Evolutionary conservation across 2,329 filamentous ascomycete species (phyloP).

Genomic region (Aspergillus tanneri): DNA sequence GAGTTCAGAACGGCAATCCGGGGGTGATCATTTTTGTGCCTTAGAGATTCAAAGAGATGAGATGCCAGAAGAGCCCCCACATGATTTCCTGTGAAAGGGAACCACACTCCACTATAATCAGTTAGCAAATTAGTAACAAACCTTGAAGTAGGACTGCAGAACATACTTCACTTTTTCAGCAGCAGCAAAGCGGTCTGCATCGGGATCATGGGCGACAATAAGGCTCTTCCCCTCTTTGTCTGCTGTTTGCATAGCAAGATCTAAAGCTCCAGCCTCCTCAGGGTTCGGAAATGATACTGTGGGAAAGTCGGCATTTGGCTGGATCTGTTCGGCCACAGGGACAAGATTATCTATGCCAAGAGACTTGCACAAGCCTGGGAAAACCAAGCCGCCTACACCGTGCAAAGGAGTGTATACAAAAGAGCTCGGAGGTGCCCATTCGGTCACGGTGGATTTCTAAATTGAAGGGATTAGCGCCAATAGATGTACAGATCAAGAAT

Average conservation of each 20-base stretch:
- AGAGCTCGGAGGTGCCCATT: slow-evolving; percentile 28
- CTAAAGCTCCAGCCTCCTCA: slow-evolving; percentile 62
- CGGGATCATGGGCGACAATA: slow-evolving; percentile 64
- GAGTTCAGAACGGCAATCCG: slow-evolving; percentile 60
- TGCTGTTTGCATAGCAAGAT: slow-evolving; percentile 58
- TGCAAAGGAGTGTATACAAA: slow-evolving; percentile 48
- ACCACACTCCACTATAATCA: slow-evolving; percentile 51
- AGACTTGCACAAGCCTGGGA: slow-evolving; percentile 35
- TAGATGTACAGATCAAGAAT: background rate
- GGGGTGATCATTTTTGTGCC: slow-evolving; percentile 32
- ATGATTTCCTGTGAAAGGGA: slow-evolving; percentile 65
- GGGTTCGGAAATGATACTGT: slow-evolving; percentile 66
- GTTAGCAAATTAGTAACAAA: background rate
- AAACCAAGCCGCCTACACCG: slow-evolving; percentile 39
- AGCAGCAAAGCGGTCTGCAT: slow-evolving; percentile 63
- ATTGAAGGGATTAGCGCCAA: slow-evolving; percentile 14
- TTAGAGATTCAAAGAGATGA: slow-evolving; percentile 52
- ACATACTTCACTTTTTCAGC: slow-evolving; percentile 56
- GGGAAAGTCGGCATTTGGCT: slow-evolving; percentile 63
- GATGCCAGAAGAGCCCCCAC: slow-evolving; percentile 61
- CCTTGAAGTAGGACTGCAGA: background rate
- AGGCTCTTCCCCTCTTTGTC: slow-evolving; percentile 50
- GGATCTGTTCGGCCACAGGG: slow-evolving; percentile 47
- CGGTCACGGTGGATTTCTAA: slow-evolving; percentile 35
- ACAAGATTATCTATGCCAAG: slow-evolving; percentile 36